These are phyloP conservation scores for Borealophlyctis nickersoniae DNA, from an alignment of 192 early-diverging fungal species.

Conservation along the genomic window DNA sequence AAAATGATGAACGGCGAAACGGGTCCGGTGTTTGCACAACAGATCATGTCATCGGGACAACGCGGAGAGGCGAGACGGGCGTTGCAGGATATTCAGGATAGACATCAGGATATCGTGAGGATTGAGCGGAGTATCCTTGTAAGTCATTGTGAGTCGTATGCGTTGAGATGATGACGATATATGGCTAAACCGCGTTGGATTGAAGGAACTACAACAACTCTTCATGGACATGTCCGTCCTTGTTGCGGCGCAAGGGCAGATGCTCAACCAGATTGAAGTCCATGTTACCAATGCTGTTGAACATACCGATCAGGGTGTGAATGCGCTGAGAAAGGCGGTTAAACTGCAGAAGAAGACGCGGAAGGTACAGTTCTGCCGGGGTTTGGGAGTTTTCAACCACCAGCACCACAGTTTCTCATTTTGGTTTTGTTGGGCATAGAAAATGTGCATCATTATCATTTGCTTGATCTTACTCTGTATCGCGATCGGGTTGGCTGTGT, in stretches of 20 bases:
- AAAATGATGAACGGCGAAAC: slow-evolving; percentile 70
- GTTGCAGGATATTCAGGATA: slow-evolving; percentile 75
- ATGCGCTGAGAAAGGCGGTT: slow-evolving; percentile 58
- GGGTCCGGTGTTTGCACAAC: slow-evolving; percentile 79
- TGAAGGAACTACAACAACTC: slow-evolving; percentile 79
- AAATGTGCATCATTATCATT: slow-evolving; percentile 59
- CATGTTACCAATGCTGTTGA: slow-evolving; percentile 59
- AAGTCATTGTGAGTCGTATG: slow-evolving; percentile 36
- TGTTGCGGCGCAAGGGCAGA: slow-evolving; percentile 70
- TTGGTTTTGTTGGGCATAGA: slow-evolving; percentile 32
- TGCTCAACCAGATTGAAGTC: slow-evolving; percentile 68
- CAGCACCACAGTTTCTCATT: slow-evolving; percentile 11
- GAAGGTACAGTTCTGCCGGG: slow-evolving; percentile 25
- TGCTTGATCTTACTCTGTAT: slow-evolving; percentile 33
- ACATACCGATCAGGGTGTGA: slow-evolving; percentile 59
- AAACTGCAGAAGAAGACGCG: slow-evolving; percentile 55
- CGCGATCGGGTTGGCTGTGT: slow-evolving; percentile 38
- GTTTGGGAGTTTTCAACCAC: slow-evolving; percentile 1
- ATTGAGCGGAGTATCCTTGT: slow-evolving; percentile 86
- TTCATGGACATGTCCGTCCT: slow-evolving; percentile 87
- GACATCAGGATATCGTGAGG: slow-evolving; percentile 81
- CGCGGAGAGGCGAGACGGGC: slow-evolving; percentile 70
- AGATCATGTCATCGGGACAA: slow-evolving; percentile 69
- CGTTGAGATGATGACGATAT: too few relatives aligned
- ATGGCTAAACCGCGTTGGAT: slow-evolving; percentile 61